Conservation (phyloP, 192 early-diverging fungal genomes). For the Irineochytrium annulatum region DNA sequence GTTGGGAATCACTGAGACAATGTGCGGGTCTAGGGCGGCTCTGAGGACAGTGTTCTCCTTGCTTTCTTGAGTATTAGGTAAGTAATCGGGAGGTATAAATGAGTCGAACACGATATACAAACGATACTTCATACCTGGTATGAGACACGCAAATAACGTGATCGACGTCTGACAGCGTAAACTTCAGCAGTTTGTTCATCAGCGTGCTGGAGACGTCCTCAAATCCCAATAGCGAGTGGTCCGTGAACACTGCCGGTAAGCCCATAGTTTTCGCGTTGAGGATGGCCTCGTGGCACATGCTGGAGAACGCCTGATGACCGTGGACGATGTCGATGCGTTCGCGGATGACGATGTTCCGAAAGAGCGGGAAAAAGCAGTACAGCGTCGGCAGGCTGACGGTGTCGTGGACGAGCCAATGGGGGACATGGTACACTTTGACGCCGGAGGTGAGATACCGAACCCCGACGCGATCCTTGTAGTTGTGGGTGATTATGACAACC, state of each 20-base stretch:
- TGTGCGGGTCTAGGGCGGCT: constrained; percentile 80
- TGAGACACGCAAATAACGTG: constrained; percentile 98
- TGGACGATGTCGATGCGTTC: constrained; percentile 94
- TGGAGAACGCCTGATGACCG: constrained; percentile 93
- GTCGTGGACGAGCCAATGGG: constrained; percentile 75
- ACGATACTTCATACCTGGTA: constrained; percentile 62
- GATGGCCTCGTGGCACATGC: constrained; percentile 92
- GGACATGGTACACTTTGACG: constrained; percentile 93
- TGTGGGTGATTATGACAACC: constrained; percentile 91
- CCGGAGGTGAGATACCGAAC: constrained; percentile 89
- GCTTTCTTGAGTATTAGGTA: constrained; percentile 37
- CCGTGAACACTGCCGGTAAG: constrained; percentile 88
- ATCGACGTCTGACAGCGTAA: constrained; percentile 92
- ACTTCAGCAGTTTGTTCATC: constrained; percentile 96
- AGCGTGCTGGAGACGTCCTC: constrained; percentile 87
- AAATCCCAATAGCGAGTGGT: constrained; percentile 97
- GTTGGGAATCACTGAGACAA: constrained; percentile 96
- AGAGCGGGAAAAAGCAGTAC: constrained; percentile 77
- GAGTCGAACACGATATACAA: constrained; percentile 4
- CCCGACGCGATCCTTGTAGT: constrained; percentile 68
- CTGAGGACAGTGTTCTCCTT: constrained; percentile 98
- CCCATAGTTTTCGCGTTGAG: constrained; percentile 95
- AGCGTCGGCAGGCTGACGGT: constrained; percentile 89
- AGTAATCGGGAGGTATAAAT: neutral
- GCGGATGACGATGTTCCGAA: constrained; percentile 85